Evolutionary conservation across 176 grass and related monocot genomes (phyloP).

Genomic region (Carex myosuroides): DNA sequence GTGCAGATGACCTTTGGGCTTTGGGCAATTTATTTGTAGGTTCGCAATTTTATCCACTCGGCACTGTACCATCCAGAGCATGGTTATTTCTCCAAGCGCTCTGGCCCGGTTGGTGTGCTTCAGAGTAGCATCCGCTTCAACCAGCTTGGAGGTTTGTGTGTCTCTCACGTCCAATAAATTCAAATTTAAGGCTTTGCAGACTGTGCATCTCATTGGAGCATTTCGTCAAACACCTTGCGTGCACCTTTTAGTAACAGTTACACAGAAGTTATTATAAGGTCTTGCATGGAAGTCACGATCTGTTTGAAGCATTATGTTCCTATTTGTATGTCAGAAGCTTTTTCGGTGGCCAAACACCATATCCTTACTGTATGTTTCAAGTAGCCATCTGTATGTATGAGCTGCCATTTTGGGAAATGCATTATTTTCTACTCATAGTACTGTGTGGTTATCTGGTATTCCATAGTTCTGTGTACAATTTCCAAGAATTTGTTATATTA

Average conservation of each 20-base stretch:
- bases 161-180: constrained; percentile 3
- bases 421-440: neutral
- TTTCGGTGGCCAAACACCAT: neutral
- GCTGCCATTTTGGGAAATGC: neutral
- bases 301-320: neutral
- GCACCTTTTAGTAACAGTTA: neutral
- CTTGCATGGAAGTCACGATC: neutral
- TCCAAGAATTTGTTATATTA: neutral
- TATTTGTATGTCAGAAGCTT: neutral
- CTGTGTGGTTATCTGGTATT: neutral
- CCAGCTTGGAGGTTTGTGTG: constrained; percentile 52
- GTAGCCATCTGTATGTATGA: neutral
- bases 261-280: neutral
- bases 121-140: constrained; percentile 73
- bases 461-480: neutral
- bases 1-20: neutral
- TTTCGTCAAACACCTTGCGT: constrained; percentile 28
- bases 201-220: constrained; percentile 5
- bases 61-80: constrained; percentile 73
- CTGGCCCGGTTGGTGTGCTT: constrained; percentile 71
- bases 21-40: constrained; percentile 31
- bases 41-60: constrained; percentile 75
- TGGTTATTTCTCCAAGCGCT: constrained; percentile 87
- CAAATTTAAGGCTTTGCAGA: neutral
- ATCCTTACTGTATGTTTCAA: neutral